phyloP scores from a whole-genome alignment of 2,329 filamentous ascomycete species.

The Ophiostoma novo-ulmi region DNA sequence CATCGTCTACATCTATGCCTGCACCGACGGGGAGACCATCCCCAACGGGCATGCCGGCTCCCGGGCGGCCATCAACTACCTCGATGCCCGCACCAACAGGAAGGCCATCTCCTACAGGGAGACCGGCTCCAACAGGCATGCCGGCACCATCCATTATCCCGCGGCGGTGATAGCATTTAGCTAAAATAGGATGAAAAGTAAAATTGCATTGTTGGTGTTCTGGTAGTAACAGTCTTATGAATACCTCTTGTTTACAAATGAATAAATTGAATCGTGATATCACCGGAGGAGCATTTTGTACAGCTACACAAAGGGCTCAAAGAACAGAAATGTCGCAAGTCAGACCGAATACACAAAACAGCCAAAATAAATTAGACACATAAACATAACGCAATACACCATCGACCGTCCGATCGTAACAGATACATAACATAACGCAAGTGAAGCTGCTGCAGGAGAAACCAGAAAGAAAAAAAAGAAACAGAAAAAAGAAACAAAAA shows the following conservation, averaged over 20 bases:
- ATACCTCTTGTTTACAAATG: too few relatives aligned
- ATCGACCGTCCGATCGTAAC: neutral
- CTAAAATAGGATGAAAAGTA: neutral
- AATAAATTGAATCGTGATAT: neutral
- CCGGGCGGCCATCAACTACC: neutral
- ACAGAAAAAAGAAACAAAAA: neutral
- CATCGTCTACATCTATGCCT: neutral
- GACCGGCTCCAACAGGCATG: neutral
- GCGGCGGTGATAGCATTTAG: neutral
- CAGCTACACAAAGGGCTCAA: too few relatives aligned
- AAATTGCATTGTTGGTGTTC: neutral
- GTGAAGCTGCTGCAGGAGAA: neutral
- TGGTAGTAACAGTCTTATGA: neutral
- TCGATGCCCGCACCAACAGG: conserved; percentile 2
- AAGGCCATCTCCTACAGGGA: neutral
- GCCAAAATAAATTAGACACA: neutral
- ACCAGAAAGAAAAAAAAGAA: neutral
- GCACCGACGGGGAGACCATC: neutral
- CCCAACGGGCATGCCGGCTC: neutral
- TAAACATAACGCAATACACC: neutral
- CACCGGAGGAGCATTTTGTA: too few relatives aligned
- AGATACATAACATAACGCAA: neutral
- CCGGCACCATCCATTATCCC: neutral
- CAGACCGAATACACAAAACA: neutral
- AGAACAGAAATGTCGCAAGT: too few relatives aligned